A percentile compares a stretch with the other conserved stretches of the same genome.
These are phyloP conservation scores for Fusarium decemcellulare DNA, from an alignment of 2,329 filamentous ascomycete genomes.

Conservation along the genomic window DNA sequence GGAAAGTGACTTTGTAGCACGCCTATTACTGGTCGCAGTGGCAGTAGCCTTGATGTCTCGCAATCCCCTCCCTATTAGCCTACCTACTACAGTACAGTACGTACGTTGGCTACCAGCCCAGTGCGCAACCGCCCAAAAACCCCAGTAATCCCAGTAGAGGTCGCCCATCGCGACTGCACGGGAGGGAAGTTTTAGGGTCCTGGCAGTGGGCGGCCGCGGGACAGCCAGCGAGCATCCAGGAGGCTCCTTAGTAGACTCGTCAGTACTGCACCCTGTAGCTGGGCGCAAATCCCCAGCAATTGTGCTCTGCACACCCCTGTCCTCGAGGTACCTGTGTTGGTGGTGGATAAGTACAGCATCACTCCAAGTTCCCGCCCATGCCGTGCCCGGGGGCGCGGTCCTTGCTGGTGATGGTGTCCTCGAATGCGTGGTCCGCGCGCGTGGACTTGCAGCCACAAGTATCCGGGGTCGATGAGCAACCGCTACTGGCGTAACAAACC, in stretches of 20 bases:
- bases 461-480: slow-evolving; percentile 27
- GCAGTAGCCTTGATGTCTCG: slow-evolving; percentile 22
- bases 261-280: neutral
- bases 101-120: slow-evolving; percentile 27
- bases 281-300: neutral
- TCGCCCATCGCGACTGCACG: neutral
- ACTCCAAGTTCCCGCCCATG: slow-evolving; percentile 12
- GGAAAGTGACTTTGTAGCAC: slow-evolving; percentile 24
- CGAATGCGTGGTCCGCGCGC: slow-evolving; percentile 29
- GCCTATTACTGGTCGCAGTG: slow-evolving; percentile 5
- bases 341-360: slow-evolving; percentile 1
- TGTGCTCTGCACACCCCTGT: neutral
- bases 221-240: neutral
- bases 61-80: slow-evolving; percentile 7
- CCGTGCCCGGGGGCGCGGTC: slow-evolving; percentile 18
- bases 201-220: slow-evolving; percentile 16
- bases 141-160: slow-evolving; percentile 4
- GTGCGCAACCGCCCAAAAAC: slow-evolving; percentile 4
- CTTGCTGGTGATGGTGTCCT: slow-evolving; percentile 15
- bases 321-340: slow-evolving; percentile 10
- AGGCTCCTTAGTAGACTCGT: slow-evolving; percentile 11
- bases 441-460: slow-evolving; percentile 34
- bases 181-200: slow-evolving; percentile 13
- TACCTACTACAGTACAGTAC: neutral
- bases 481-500: slow-evolving; percentile 25